Conservation (phyloP, 768 basidiomycete genomes). For the Pseudohyphozyma bogoriensis region DNA sequence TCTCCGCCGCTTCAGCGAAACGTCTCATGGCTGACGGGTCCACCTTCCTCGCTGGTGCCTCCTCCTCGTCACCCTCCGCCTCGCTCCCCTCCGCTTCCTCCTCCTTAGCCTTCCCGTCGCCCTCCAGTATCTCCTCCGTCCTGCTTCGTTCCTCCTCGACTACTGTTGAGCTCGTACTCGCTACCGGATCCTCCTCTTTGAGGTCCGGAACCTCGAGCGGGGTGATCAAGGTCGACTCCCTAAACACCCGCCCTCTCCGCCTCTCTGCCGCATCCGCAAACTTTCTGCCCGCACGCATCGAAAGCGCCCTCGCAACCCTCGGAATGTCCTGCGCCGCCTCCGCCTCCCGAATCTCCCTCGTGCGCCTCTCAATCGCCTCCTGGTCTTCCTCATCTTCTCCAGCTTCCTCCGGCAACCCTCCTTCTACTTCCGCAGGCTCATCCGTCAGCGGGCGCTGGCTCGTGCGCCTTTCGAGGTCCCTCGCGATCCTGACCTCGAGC, state of each 20-base stretch:
- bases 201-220: neutral
- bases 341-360: conserved; percentile 1
- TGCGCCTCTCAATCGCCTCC: neutral
- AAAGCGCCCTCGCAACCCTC: conserved; percentile 8
- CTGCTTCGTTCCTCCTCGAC: neutral
- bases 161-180: neutral
- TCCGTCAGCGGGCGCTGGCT: neutral
- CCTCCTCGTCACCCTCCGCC: neutral
- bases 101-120: neutral
- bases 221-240: neutral
- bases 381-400: neutral
- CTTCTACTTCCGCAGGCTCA: neutral
- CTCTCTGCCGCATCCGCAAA: conserved; percentile 1
- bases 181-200: neutral
- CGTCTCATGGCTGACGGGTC: neutral
- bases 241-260: neutral
- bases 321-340: conserved; percentile 4
- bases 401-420: no score
- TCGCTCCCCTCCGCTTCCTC: neutral
- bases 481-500: conserved; percentile 1
- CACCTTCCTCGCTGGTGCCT: neutral
- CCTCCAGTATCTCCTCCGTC: neutral
- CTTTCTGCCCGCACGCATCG: conserved; percentile 3
- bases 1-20: conserved; percentile 19
- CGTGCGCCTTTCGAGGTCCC: conserved; percentile 15